Evolutionary conservation across 2,329 filamentous ascomycete species (phyloP), one percentile per base, ranked within the genome.

Genomic region (Penicillium thymicola): DNA sequence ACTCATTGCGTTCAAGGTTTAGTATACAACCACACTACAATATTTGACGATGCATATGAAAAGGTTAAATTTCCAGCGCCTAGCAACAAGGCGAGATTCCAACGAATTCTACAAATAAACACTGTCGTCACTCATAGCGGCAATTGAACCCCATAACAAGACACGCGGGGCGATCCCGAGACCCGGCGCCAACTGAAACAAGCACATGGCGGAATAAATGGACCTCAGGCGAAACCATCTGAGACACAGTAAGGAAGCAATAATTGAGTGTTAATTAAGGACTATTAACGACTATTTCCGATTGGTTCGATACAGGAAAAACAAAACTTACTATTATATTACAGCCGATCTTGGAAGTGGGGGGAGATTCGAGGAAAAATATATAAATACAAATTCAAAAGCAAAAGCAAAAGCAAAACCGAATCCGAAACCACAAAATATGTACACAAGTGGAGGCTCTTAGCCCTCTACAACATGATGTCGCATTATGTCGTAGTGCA

Each of bases 211-310:
- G 32, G 51, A 27, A 40, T 25, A 5, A 23, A 32, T 25, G 18
- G 27, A 30, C 23, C 23, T 11, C 14, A 5, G 7, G 3, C 18
- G 28, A 34, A 11, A 5, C 2, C 11, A 49, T 40, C 42, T 28
- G 16, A 41, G 42, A 45, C 48, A 51, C 25, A 40, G 54, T 36
- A 56, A 51, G 53, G 52, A 38, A 21, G 6, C 6, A n/a, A 36
- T 42, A 36, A 52, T 21, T 45, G 42, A 16, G 5, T 4, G 32
- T 23, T 40, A 34, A 42, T 36, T 32, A 34, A 1, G 10, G 14
- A 49, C 21, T 34, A 41, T 27, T 36, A 21, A 16, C 2, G 21
- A 34, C 11, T 27, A 34, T 23, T 37, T 18, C 23, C 11, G 11
- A 32, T 14, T 14, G 11, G 13, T 32, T 32, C 11, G 5, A 18